Conservation (phyloP, 306 rosid genomes). For the Dalbergia cochinchinensis region DNA sequence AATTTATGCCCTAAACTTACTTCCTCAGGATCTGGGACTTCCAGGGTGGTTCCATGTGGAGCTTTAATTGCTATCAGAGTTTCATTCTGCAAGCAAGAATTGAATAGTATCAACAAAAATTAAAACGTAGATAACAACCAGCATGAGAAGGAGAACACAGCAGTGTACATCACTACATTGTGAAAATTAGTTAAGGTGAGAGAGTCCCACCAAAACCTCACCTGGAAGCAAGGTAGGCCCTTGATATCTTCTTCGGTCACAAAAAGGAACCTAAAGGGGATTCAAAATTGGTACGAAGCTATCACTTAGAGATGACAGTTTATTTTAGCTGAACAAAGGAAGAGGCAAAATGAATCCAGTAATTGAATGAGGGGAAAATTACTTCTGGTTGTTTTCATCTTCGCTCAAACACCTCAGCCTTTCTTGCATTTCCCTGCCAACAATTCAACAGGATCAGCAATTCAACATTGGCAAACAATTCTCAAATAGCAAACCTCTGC, state of each 20-base stretch:
- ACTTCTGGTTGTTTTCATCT: slow-evolving; percentile 87
- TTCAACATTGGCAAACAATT: slow-evolving; percentile 41
- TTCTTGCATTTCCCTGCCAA: slow-evolving; percentile 90
- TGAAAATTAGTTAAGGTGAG: slow-evolving; percentile 10
- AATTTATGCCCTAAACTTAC: slow-evolving; percentile 65
- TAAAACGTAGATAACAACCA: slow-evolving; percentile 28
- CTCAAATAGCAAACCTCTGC: slow-evolving; percentile 23
- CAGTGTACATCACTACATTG: slow-evolving; percentile 3
- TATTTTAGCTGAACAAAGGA: not conserved
- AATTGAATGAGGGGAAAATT: slow-evolving; percentile 36
- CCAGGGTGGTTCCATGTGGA: slow-evolving; percentile 98
- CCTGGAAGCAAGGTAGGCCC: slow-evolving; percentile 86
- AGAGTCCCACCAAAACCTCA: slow-evolving; percentile 36
- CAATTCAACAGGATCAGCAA: slow-evolving; percentile 45
- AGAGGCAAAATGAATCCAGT: slow-evolving; percentile 37
- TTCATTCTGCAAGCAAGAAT: slow-evolving; percentile 75
- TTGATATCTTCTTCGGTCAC: slow-evolving; percentile 96
- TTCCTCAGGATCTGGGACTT: slow-evolving; percentile 99
- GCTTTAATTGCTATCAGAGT: slow-evolving; percentile 97
- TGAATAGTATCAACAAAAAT: slow-evolving; percentile 42
- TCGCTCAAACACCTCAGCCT: slow-evolving; percentile 82
- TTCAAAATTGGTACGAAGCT: slow-evolving; percentile 27
- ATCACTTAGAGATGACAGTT: slow-evolving; percentile 20
- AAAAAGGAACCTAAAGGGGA: slow-evolving; percentile 75
- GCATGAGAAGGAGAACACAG: slow-evolving; percentile 43